phyloP scores from a whole-genome alignment of 768 basidiomycete species.

The Mrakia gelida region DNA sequence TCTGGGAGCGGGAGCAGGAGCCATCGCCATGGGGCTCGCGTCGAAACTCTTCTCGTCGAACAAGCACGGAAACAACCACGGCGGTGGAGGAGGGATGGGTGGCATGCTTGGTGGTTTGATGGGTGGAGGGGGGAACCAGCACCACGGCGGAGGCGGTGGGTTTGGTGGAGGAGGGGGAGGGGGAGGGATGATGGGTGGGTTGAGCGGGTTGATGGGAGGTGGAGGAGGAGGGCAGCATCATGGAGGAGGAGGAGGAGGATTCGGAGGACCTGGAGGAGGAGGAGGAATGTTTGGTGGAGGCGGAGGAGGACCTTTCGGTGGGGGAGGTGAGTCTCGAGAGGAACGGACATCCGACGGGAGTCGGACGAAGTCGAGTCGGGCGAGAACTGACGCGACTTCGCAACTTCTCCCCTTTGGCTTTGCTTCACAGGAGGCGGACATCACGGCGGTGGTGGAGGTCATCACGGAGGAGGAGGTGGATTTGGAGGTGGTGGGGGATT shows the following conservation, averaged over 20 bases:
- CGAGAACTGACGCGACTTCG: neutral
- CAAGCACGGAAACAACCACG: slow-evolving; percentile 8
- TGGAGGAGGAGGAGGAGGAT: neutral
- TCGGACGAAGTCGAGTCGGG: neutral
- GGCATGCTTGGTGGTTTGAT: neutral
- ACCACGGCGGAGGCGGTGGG: neutral
- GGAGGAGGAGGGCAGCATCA: neutral
- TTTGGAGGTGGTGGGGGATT: neutral
- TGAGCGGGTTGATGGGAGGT: neutral
- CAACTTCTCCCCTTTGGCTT: neutral
- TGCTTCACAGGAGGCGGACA: neutral
- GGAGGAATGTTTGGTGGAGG: neutral
- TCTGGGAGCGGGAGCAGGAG: neutral
- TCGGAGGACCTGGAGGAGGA: neutral
- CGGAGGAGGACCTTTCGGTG: neutral
- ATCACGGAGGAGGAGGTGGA: neutral
- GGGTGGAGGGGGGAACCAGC: slow-evolving; percentile 9
- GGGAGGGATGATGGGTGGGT: neutral
- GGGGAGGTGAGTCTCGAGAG: neutral
- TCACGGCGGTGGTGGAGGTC: neutral
- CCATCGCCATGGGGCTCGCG: neutral
- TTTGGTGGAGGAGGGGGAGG: neutral
- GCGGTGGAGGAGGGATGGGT: neutral
- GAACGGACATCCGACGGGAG: neutral
- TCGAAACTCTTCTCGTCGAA: neutral